Evolutionary conservation across 192 early-diverging fungal genomes (phyloP).

Genomic region (Coemansia sp.): DNA sequence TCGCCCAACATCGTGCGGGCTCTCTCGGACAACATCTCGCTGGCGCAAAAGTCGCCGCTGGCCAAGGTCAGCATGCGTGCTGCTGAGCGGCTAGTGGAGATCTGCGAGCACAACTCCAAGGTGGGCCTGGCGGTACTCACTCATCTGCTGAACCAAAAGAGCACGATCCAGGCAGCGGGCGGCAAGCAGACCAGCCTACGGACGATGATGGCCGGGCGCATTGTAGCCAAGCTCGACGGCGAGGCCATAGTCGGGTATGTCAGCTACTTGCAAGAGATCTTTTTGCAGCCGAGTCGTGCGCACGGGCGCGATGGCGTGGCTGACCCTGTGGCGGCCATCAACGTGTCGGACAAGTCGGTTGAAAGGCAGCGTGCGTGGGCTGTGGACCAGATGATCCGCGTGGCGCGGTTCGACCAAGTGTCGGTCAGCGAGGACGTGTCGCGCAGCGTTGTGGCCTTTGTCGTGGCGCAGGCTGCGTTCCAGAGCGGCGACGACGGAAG

Average conservation of each 20-base stretch:
- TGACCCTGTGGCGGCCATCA: conserved; percentile 36
- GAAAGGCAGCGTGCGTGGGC: conserved; percentile 76
- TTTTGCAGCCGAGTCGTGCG: conserved; percentile 58
- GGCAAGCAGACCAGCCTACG: conserved; percentile 63
- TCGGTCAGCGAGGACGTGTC: conserved; percentile 80
- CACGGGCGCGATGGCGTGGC: conserved; percentile 28
- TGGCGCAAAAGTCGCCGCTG: conserved; percentile 68
- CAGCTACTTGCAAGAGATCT: conserved; percentile 68
- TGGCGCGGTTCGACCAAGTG: conserved; percentile 73
- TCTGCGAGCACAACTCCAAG: conserved; percentile 66
- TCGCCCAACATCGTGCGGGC: conserved; percentile 83
- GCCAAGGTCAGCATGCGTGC: conserved; percentile 69
- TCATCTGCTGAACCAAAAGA: conserved; percentile 77
- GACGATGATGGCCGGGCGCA: conserved; percentile 77
- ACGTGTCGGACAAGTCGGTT: conserved; percentile 26
- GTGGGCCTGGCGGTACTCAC: conserved; percentile 77
- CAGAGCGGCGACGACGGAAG: conserved; percentile 40
- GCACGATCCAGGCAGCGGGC: conserved; percentile 61
- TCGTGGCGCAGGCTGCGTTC: conserved; percentile 76
- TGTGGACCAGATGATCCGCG: conserved; percentile 75
- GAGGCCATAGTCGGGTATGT: conserved; percentile 73
- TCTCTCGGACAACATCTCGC: conserved; percentile 84
- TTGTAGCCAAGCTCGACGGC: conserved; percentile 71
- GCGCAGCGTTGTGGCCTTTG: conserved; percentile 64
- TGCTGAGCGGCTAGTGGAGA: conserved; percentile 47